These are phyloP conservation scores for Nannochloris sp. DNA, from an alignment of 139 green algal genomes.

Conservation along the genomic window DNA sequence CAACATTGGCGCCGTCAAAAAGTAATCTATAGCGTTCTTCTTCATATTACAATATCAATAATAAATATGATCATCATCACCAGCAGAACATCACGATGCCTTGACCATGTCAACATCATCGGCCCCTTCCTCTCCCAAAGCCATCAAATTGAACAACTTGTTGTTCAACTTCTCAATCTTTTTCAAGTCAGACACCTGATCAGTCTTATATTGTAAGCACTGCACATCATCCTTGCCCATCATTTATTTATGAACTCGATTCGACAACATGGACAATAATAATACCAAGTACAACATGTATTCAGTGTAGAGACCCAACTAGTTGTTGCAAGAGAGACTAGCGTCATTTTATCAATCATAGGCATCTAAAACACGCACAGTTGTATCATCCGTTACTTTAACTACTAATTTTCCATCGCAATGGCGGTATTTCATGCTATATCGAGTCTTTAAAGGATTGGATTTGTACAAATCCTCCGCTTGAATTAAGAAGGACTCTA, in stretches of 20 bases:
- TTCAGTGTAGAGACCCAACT: too few relatives aligned
- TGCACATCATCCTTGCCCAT: constrained; percentile 19
- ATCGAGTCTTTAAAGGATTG: constrained; percentile 64
- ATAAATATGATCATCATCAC: not conserved
- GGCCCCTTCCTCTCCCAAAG: constrained; percentile 24
- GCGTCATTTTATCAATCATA: too few relatives aligned
- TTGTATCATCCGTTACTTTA: constrained; percentile 80
- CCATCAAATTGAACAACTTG: constrained; percentile 78
- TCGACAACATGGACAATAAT: too few relatives aligned
- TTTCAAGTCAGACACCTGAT: constrained; percentile 77
- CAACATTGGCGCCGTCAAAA: constrained; percentile 30
- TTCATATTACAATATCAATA: not conserved
- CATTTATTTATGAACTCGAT: too few relatives aligned
- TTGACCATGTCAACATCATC: not conserved
- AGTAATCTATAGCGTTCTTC: not conserved
- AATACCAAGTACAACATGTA: too few relatives aligned
- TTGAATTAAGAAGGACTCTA: constrained; percentile 63
- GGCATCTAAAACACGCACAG: constrained; percentile 26
- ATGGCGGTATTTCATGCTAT: constrained; percentile 79
- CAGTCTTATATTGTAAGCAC: constrained; percentile 83
- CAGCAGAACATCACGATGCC: not conserved
- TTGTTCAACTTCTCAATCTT: constrained; percentile 80
- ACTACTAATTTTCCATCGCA: constrained; percentile 70
- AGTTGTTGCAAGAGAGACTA: too few relatives aligned
- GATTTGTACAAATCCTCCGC: constrained; percentile 52